Conservation (phyloP, 371 early-diverging fungal species). For the Ordospora colligata region DNA sequence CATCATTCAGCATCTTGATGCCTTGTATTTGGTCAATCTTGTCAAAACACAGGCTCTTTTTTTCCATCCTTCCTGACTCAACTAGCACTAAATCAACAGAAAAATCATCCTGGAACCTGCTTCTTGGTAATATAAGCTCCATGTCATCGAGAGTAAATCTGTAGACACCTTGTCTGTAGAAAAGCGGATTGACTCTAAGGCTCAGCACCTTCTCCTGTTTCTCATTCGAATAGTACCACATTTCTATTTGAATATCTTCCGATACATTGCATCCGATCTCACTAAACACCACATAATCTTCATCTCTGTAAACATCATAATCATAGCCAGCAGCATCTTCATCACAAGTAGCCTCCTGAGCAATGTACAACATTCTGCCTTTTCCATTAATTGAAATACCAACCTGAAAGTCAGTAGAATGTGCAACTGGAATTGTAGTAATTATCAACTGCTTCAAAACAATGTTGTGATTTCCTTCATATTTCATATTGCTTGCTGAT, state of each 20-base stretch:
- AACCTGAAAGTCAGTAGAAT: neutral
- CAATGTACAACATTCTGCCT: neutral
- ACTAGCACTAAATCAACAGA: conserved; percentile 40
- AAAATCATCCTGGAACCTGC: conserved; percentile 36
- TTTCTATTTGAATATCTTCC: conserved; percentile 19
- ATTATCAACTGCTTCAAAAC: conserved; percentile 43
- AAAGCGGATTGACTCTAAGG: conserved; percentile 28
- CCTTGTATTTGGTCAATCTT: conserved; percentile 1
- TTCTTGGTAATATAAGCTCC: neutral
- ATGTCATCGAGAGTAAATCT: conserved; percentile 39
- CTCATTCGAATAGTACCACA: neutral
- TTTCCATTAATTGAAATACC: conserved; percentile 2
- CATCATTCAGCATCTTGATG: neutral
- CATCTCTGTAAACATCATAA: conserved; percentile 4
- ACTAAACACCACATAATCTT: conserved; percentile 37
- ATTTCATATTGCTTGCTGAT: neutral
- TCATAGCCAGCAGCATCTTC: neutral
- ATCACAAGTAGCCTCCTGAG: neutral
- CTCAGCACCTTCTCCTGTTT: conserved; percentile 2
- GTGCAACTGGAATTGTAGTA: conserved; percentile 17
- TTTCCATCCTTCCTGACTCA: neutral
- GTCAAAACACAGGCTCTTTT: neutral
- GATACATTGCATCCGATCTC: neutral
- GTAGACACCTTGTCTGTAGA: conserved; percentile 36
- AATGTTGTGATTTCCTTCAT: neutral